Percentiles rank a stretch among this genome's conserved stretches.
These are phyloP conservation scores for Umbellularia californica DNA, from an alignment of 164 flowering plant genomes.

Conservation along the genomic window DNA sequence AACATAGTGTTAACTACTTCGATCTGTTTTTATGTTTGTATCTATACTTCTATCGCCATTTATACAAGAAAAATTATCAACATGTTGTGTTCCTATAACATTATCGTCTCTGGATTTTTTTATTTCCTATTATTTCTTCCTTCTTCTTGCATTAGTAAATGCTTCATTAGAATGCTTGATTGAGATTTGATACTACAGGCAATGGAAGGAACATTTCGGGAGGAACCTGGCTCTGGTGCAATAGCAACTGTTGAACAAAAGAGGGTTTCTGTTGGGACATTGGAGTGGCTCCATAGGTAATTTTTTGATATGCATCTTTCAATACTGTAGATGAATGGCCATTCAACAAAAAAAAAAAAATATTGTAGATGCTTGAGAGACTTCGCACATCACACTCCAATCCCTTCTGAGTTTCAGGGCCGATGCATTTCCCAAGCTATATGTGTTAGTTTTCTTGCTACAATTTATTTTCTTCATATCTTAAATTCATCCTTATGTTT, in stretches of 20 bases:
- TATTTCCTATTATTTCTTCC: no score
- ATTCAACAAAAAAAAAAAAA: not conserved
- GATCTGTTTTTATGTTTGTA: no score
- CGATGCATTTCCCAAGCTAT: not conserved
- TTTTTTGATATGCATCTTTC: not conserved
- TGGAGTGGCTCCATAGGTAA: constrained; percentile 88
- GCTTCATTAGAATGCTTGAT: not conserved
- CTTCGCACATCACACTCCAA: not conserved
- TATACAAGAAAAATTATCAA: no score
- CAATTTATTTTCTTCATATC: no score
- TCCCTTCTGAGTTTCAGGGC: not conserved
- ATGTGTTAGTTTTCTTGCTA: no score
- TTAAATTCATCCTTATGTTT: no score
- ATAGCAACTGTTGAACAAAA: constrained; percentile 61
- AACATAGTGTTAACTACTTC: no score
- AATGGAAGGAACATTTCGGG: constrained; percentile 76
- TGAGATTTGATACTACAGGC: constrained; percentile 35
- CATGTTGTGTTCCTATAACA: no score
- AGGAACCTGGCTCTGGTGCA: constrained; percentile 98
- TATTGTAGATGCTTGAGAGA: not conserved
- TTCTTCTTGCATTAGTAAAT: not conserved
- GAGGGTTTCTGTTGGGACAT: constrained; percentile 75
- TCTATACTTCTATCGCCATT: no score
- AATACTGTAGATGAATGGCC: not conserved
- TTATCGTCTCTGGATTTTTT: no score